Evolutionary conservation across 2,329 filamentous ascomycete genomes (phyloP).

Genomic region (Blastomyces emzantsi): DNA sequence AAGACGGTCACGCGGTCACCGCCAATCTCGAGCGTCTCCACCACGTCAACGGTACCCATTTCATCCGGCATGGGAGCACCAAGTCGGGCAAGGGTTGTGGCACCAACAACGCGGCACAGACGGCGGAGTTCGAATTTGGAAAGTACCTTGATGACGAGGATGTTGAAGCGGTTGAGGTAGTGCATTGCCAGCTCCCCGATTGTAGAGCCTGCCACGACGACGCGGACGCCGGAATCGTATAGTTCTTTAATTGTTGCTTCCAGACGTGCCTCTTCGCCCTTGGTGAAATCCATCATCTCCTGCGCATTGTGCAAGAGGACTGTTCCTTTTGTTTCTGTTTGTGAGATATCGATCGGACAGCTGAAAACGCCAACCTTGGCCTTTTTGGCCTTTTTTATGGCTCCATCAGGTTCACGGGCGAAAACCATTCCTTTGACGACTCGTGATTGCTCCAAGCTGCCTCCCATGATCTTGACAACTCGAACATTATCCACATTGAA

Average conservation of each 20-base stretch:
- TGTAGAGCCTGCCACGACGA: constrained; percentile 85
- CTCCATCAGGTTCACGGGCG: constrained; percentile 85
- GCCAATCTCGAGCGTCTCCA: constrained; percentile 95
- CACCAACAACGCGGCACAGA: constrained; percentile 90
- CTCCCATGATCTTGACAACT: constrained; percentile 99
- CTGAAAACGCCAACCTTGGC: constrained; percentile 97
- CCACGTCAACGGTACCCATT: constrained; percentile 89
- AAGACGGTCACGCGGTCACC: constrained; percentile 98
- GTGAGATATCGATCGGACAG: constrained; percentile 87
- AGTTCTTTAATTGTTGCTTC: constrained; percentile 91
- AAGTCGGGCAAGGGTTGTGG: constrained; percentile 88
- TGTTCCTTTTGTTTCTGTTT: constrained; percentile 98
- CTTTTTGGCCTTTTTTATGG: constrained; percentile 79
- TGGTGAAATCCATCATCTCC: constrained; percentile 98
- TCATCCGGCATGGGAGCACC: constrained; percentile 99
- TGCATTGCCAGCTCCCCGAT: constrained; percentile 93
- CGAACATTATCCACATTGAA: constrained; percentile 99
- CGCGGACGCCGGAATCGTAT: constrained; percentile 83
- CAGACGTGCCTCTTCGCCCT: constrained; percentile 87
- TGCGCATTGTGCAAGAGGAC: constrained; percentile 94
- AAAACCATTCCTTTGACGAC: constrained; percentile 99
- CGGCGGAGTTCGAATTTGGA: constrained; percentile 97
- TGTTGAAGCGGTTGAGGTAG: constrained; percentile 95
- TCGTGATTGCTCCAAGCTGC: constrained; percentile 83
- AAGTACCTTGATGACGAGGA: constrained; percentile 91